Evolutionary conservation across 2,329 filamentous ascomycete genomes (phyloP).

Genomic region (Nemania abortiva): DNA sequence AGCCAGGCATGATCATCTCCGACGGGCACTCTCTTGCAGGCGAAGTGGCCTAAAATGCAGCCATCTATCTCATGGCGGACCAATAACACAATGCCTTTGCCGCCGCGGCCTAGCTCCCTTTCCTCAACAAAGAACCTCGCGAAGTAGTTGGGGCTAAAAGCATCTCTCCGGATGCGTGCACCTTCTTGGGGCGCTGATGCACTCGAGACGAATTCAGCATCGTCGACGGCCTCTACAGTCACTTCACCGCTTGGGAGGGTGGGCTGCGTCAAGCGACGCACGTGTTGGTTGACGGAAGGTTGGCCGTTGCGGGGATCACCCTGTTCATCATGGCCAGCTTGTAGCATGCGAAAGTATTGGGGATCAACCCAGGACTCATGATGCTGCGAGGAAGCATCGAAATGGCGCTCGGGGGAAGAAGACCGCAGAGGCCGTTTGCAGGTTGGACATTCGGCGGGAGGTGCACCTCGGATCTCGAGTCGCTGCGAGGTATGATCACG

Average conservation of each 20-base stretch:
- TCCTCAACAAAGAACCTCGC: slow-evolving; percentile 93
- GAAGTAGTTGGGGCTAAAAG: slow-evolving; percentile 95
- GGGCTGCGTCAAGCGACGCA: slow-evolving; percentile 65
- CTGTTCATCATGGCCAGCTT: slow-evolving; percentile 61
- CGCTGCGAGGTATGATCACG: slow-evolving; percentile 87
- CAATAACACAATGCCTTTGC: slow-evolving; percentile 94
- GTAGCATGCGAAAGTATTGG: slow-evolving; percentile 95
- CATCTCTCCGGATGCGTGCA: slow-evolving; percentile 83
- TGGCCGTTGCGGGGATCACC: slow-evolving; percentile 55
- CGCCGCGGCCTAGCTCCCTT: slow-evolving; percentile 85
- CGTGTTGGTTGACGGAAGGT: slow-evolving; percentile 61
- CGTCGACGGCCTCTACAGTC: slow-evolving; percentile 49
- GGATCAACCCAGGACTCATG: slow-evolving; percentile 83
- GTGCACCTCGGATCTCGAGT: slow-evolving; percentile 78
- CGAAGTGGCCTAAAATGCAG: slow-evolving; percentile 88
- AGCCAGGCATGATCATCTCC: slow-evolving; percentile 95
- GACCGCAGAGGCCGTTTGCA: slow-evolving; percentile 79
- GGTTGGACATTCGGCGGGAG: slow-evolving; percentile 84
- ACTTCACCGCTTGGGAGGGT: slow-evolving; percentile 51
- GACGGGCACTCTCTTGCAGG: slow-evolving; percentile 96
- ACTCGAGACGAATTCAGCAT: slow-evolving; percentile 67
- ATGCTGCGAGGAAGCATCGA: slow-evolving; percentile 59
- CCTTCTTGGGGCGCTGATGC: slow-evolving; percentile 63
- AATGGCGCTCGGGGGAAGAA: slow-evolving; percentile 63
- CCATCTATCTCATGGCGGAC: slow-evolving; percentile 93